Base-by-base conservation (phyloP, 108 stramenopile genomes). In the Aurantiochytrium sp. region DNA sequence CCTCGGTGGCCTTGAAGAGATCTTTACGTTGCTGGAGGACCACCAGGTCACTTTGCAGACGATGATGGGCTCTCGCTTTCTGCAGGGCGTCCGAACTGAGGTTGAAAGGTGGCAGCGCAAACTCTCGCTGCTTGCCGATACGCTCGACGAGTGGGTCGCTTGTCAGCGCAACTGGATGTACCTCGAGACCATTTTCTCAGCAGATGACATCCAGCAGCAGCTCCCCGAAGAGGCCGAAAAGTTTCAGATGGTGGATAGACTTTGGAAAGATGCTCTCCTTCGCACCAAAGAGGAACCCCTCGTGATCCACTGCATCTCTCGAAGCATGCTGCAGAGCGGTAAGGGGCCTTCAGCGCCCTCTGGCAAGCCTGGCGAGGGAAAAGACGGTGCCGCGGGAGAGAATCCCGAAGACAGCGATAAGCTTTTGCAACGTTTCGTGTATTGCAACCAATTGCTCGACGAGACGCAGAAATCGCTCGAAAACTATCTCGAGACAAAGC, bases 171-270 rank as follows among this genome's bases (percentile, higher is more conserved):
- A 94, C 72, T 95, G 94, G 94, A 93, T 93, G 93, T 95, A 95
- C 83, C 91, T 95, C 8, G 94, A 95, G 87, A 94, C 92, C 10
- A 95, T 95, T 8, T 95, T 95, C 90, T 89, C 73, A 51, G 94
- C 94, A 2, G 94, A 95, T 72, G 94, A 95, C 88, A 95, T 95
- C 35, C 93, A 93, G 92, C 93, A 94, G 93, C 94, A 95, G 91
- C 92, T 95, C 25, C 94, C 94, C 4, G 92, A 76, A 25, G 94
- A 95, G 91, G 87, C 93, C 5, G 72, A 89, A 44, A 93, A 94
- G 88, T 95, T 95, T 89, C 59, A 60, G 14, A 51, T 83, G 4
- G 94, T 95, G 16, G 92, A 95, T 90, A 87, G 90, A 47, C 59
- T 88, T 28, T 95, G 94, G 94, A 92, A 91, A 88, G 89, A 91